Conservation (phyloP, 495 filamentous ascomycete genomes). For the Tricharina praecox region DNA sequence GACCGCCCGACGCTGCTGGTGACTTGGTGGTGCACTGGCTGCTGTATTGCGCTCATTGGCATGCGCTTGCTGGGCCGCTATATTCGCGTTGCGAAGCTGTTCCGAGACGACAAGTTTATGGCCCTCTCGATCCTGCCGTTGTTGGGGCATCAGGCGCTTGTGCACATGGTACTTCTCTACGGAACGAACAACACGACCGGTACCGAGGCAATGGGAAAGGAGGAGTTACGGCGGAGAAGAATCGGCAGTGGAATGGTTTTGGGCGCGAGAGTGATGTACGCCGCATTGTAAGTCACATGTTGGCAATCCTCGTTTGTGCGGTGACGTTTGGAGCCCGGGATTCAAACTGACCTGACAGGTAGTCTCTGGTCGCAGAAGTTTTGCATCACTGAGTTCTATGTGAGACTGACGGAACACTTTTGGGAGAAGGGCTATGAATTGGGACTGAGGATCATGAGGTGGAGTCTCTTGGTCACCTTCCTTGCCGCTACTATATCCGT, state of each 20-base stretch:
- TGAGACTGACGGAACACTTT: conserved; percentile 47
- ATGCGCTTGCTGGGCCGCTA: conserved; percentile 63
- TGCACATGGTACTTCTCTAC: conserved; percentile 66
- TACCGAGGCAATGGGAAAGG: neutral
- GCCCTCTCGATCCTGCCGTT: conserved; percentile 65
- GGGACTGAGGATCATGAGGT: conserved; percentile 50
- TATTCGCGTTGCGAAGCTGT: conserved; percentile 61
- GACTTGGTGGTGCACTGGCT: conserved; percentile 84
- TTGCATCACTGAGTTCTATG: conserved; percentile 79
- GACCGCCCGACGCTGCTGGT: conserved; percentile 70
- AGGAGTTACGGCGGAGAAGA: conserved; percentile 33
- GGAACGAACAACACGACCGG: conserved; percentile 70
- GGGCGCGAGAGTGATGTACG: conserved; percentile 48
- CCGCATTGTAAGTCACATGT: conserved; percentile 49
- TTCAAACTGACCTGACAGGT: conserved; percentile 2
- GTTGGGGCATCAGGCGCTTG: conserved; percentile 61
- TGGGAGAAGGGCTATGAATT: conserved; percentile 57
- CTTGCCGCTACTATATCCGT: conserved; percentile 63
- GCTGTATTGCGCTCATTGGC: conserved; percentile 65
- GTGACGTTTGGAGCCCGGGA: neutral
- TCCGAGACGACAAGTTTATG: conserved; percentile 75
- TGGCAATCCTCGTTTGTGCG: neutral
- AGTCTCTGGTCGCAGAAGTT: conserved; percentile 88
- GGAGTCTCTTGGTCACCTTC: conserved; percentile 60
- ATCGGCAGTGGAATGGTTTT: conserved; percentile 51